phyloP scores from a whole-genome alignment of 805 yeast species.

The Kuraishia cidri region DNA sequence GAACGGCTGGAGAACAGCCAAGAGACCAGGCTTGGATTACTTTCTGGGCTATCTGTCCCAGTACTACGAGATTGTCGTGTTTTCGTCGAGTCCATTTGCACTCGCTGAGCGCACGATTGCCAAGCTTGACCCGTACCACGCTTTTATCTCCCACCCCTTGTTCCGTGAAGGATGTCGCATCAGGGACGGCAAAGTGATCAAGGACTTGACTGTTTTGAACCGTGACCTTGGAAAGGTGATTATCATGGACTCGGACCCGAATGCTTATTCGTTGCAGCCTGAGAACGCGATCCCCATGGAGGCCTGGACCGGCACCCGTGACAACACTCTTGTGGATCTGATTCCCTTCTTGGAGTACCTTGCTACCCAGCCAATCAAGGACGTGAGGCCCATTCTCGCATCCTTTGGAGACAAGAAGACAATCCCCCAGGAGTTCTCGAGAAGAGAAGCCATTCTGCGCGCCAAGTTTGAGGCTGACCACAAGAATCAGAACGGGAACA shows the following conservation, averaged over 20 bases:
- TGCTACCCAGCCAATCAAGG: slow-evolving; percentile 77
- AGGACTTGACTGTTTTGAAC: slow-evolving; percentile 84
- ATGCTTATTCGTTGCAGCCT: slow-evolving; percentile 73
- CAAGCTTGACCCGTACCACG: slow-evolving; percentile 90
- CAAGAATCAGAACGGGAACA: slow-evolving; percentile 28
- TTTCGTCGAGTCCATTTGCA: slow-evolving; percentile 78
- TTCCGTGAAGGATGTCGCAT: slow-evolving; percentile 88
- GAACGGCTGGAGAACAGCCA: slow-evolving; percentile 97
- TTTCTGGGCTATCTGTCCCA: slow-evolving; percentile 90
- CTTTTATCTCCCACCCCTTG: slow-evolving; percentile 77
- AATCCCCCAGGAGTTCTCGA: slow-evolving; percentile 71
- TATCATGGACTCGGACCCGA: slow-evolving; percentile 69
- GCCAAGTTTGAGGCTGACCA: slow-evolving; percentile 55
- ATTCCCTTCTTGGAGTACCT: slow-evolving; percentile 93
- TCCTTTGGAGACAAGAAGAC: slow-evolving; percentile 60
- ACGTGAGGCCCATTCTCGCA: slow-evolving; percentile 80
- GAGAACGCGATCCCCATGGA: slow-evolving; percentile 85
- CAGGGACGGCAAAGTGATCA: slow-evolving; percentile 81
- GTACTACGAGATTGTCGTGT: slow-evolving; percentile 91
- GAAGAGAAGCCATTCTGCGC: slow-evolving; percentile 72
- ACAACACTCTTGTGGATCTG: slow-evolving; percentile 68
- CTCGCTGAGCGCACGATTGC: slow-evolving; percentile 77
- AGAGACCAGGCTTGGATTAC: slow-evolving; percentile 97
- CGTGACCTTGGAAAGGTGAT: slow-evolving; percentile 82
- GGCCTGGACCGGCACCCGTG: slow-evolving; percentile 82